A percentile compares a stretch with the other conserved stretches of the same genome.
Evolutionary conservation across 2,329 filamentous ascomycete genomes (phyloP).

Genomic region (Ceratocystis albifundus): DNA sequence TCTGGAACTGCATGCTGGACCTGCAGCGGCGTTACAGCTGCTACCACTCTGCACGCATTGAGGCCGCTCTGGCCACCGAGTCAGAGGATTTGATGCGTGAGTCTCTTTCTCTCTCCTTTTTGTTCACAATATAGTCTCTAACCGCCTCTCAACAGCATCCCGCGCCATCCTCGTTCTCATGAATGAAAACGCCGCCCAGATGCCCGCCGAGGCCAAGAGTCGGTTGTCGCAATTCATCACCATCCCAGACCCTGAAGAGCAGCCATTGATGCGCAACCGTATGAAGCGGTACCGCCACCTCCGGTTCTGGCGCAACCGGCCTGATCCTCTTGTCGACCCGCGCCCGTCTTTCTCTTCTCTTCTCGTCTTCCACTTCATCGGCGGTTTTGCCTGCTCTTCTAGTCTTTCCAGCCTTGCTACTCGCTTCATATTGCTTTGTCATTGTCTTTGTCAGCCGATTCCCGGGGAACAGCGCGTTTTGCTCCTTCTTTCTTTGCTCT

Average conservation of each 20-base stretch:
- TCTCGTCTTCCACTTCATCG: not conserved
- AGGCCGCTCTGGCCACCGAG: conserved; percentile 35
- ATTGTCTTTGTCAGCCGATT: not conserved
- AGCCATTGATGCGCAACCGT: conserved; percentile 8
- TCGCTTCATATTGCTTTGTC: not conserved
- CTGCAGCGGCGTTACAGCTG: conserved; percentile 38
- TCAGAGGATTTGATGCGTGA: conserved; percentile 37
- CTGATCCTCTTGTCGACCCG: not conserved
- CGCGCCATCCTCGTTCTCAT: conserved; percentile 26
- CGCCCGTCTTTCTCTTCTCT: conserved; percentile 2
- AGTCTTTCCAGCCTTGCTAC: not conserved
- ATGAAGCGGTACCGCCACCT: conserved; percentile 25
- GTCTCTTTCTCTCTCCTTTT: conserved; percentile 25
- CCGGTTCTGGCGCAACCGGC: conserved; percentile 25
- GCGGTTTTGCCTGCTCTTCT: conserved; percentile 1
- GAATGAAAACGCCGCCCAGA: conserved; percentile 26
- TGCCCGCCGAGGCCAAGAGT: conserved; percentile 26
- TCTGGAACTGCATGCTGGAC: conserved; percentile 41
- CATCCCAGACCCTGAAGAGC: conserved; percentile 23
- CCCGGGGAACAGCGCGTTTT: conserved; percentile 10
- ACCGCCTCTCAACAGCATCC: conserved; percentile 23
- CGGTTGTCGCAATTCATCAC: conserved; percentile 23
- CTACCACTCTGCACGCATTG: conserved; percentile 40
- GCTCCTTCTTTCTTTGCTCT: not conserved
- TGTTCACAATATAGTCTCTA: not conserved